phyloP scores from a whole-genome alignment of 2,329 filamentous ascomycete genomes.

The Clathrospora elynae region DNA sequence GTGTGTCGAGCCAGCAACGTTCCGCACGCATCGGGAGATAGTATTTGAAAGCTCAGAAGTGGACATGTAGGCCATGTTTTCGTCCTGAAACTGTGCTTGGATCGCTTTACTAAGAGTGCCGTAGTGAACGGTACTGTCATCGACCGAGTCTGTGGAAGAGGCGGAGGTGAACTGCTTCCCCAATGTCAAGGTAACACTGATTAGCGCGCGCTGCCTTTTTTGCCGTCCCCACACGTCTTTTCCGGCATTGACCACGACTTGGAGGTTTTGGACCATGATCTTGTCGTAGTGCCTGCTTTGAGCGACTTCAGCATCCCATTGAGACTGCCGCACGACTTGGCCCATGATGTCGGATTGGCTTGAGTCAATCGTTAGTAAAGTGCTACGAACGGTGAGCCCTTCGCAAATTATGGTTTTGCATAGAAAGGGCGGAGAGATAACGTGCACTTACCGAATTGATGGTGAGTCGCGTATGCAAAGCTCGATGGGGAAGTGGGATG shows the following conservation, averaged over 20 bases:
- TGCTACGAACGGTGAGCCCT: too few relatives aligned
- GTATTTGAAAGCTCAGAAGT: conserved; percentile 28
- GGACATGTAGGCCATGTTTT: conserved; percentile 27
- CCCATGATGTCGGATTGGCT: conserved; percentile 11
- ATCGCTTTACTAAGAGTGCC: conserved; percentile 71
- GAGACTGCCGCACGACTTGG: conserved; percentile 20
- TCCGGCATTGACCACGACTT: conserved; percentile 61
- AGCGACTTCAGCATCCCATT: conserved; percentile 31
- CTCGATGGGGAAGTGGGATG: conserved; percentile 19
- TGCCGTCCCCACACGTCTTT: conserved; percentile 71
- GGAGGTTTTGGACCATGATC: conserved; percentile 67
- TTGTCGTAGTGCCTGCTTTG: conserved; percentile 39
- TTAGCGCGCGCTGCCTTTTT: conserved; percentile 64
- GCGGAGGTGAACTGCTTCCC: conserved; percentile 62
- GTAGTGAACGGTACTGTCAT: conserved; percentile 76
- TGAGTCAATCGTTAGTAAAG: too few relatives aligned
- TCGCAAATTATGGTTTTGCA: too few relatives aligned
- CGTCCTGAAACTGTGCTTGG: conserved; percentile 53
- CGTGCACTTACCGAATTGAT: conserved; percentile 13
- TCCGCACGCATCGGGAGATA: conserved; percentile 23
- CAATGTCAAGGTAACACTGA: conserved; percentile 66
- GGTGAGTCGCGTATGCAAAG: conserved; percentile 10
- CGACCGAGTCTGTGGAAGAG: conserved; percentile 64
- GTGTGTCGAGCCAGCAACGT: conserved; percentile 32
- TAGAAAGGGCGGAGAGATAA: conserved; percentile 11